Percentiles rank a stretch among this genome's conserved stretches.
These are phyloP conservation scores for Alternaria triticina DNA, from an alignment of 2,329 filamentous ascomycete species.

Conservation along the genomic window DNA sequence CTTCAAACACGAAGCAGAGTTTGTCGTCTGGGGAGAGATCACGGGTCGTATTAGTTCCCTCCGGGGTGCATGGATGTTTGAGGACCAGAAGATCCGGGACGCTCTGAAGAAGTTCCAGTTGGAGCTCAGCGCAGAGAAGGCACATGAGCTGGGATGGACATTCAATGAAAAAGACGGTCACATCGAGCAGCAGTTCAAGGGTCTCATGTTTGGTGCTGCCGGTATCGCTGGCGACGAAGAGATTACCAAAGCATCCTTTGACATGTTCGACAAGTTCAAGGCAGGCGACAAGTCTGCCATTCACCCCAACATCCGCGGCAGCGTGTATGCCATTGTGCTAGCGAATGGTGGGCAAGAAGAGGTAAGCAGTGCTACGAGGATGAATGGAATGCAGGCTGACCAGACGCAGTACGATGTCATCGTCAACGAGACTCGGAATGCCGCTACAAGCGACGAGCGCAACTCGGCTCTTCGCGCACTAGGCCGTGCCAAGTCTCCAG, in stretches of 20 bases:
- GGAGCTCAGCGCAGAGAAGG: constrained; percentile 76
- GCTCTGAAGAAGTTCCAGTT: constrained; percentile 84
- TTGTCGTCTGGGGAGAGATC: constrained; percentile 95
- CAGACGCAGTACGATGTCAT: constrained; percentile 72
- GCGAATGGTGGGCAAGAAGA: constrained; percentile 86
- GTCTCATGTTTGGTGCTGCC: constrained; percentile 83
- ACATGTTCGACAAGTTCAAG: constrained; percentile 88
- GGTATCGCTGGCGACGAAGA: constrained; percentile 80
- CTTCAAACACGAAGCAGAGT: constrained; percentile 81
- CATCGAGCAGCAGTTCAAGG: constrained; percentile 93
- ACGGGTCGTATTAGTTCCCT: constrained; percentile 78
- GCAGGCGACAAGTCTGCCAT: constrained; percentile 80
- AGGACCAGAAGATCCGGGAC: constrained; percentile 74
- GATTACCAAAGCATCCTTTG: constrained; percentile 79
- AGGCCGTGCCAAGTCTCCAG: constrained; percentile 77
- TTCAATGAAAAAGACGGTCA: constrained; percentile 87
- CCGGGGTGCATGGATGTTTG: constrained; percentile 86
- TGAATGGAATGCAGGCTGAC: constrained; percentile 22
- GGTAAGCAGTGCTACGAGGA: constrained; percentile 51
- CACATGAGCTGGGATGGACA: constrained; percentile 86
- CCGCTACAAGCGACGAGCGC: constrained; percentile 82
- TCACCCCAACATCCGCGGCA: constrained; percentile 88
- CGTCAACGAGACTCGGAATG: constrained; percentile 75
- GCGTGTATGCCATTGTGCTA: constrained; percentile 84
- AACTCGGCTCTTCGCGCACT: constrained; percentile 87